A percentile compares a stretch with the other conserved stretches of the same genome.
phyloP scores from a whole-genome alignment of 106 monocot species.

The Phalaenopsis aphrodite region DNA sequence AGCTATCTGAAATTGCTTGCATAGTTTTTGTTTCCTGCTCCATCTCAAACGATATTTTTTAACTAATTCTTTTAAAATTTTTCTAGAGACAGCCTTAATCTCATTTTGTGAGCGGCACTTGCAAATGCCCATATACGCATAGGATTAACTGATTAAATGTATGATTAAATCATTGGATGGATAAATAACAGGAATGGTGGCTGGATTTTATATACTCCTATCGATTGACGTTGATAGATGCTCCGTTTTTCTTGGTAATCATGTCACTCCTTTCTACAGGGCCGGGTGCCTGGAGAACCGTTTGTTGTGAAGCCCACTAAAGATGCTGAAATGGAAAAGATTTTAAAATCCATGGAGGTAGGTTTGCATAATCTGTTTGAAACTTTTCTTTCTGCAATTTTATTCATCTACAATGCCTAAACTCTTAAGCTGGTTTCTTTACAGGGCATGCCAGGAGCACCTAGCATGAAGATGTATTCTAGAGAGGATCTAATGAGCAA shows the following conservation, averaged over 20 bases:
- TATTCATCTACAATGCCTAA: not conserved
- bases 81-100: too few species aligned
- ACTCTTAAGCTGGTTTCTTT: slow-evolving; percentile 5
- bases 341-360: slow-evolving; percentile 94
- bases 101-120: too few species aligned
- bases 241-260: too few species aligned
- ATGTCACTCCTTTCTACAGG: slow-evolving; percentile 25
- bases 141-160: too few species aligned
- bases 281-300: slow-evolving; percentile 68
- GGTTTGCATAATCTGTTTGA: not conserved
- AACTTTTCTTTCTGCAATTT: not conserved
- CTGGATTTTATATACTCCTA: not conserved
- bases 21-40: too few species aligned
- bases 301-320: slow-evolving; percentile 79
- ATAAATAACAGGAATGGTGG: not conserved
- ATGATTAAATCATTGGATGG: too few species aligned
- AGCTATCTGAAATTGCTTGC: too few species aligned
- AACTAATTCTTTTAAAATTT: too few species aligned
- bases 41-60: too few species aligned
- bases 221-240: too few species aligned
- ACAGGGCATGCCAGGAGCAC: slow-evolving; percentile 95
- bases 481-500: slow-evolving; percentile 87
- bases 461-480: slow-evolving; percentile 95
- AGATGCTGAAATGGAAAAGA: slow-evolving; percentile 98
- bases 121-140: too few species aligned